These are phyloP conservation scores for Russula lepida DNA, from an alignment of 768 basidiomycete genomes.

Conservation along the genomic window DNA sequence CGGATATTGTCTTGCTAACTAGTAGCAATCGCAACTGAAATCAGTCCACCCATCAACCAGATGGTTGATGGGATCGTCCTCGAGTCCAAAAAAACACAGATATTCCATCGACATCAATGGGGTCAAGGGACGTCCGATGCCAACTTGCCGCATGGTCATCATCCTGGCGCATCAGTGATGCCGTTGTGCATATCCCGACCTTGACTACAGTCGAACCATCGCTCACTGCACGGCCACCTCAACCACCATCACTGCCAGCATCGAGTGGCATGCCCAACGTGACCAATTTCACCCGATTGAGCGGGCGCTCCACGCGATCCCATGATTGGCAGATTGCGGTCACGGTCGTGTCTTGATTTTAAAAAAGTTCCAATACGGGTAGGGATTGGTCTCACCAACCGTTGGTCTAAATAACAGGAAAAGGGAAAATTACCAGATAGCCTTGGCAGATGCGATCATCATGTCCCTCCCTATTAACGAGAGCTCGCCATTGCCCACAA, in stretches of 20 bases:
- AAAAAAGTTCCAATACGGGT: too few relatives aligned
- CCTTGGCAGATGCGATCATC: background rate
- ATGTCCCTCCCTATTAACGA: too few relatives aligned
- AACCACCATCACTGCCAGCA: background rate
- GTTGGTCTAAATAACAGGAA: background rate
- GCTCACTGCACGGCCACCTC: background rate
- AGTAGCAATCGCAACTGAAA: too few relatives aligned
- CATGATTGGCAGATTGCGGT: background rate
- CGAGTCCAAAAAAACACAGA: background rate
- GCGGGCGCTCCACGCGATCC: background rate
- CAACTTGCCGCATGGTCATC: background rate
- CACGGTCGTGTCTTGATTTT: background rate
- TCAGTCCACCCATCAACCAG: too few relatives aligned
- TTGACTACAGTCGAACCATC: background rate
- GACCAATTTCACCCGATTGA: background rate
- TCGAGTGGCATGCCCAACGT: background rate
- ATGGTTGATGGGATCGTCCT: background rate
- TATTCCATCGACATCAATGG: too few relatives aligned
- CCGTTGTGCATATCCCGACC: background rate
- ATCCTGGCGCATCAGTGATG: background rate
- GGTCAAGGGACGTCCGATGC: too few relatives aligned
- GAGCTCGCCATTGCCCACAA: too few relatives aligned
- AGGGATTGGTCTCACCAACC: background rate
- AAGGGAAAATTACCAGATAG: background rate
- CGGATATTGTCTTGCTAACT: too few relatives aligned